Evolutionary conservation across 805 yeast genomes (phyloP).

Genomic region (Hermanozyma aechmeae): DNA sequence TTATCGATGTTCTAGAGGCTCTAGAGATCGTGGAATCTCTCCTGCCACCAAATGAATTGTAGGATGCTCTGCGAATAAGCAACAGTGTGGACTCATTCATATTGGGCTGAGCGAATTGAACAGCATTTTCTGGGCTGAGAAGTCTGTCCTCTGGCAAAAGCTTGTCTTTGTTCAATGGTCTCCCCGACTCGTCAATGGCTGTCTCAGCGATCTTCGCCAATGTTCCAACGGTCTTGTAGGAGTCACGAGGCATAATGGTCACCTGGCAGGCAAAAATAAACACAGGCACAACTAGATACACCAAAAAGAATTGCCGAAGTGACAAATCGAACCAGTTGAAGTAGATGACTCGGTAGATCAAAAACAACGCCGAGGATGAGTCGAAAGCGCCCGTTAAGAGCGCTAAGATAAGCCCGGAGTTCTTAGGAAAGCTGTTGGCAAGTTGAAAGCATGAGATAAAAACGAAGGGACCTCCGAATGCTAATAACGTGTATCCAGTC

Average conservation of each 20-base stretch:
- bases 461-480: slow-evolving; percentile 90
- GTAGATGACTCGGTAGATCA: slow-evolving; percentile 61
- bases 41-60: slow-evolving; percentile 5
- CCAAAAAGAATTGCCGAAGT: slow-evolving; percentile 51
- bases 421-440: slow-evolving; percentile 77
- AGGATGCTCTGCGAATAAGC: slow-evolving; percentile 25
- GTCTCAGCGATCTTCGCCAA: slow-evolving; percentile 63
- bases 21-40: slow-evolving; percentile 29
- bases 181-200: slow-evolving; percentile 65
- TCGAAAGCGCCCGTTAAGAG: slow-evolving; percentile 90
- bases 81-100: slow-evolving; percentile 33
- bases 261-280: slow-evolving; percentile 70
- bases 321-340: slow-evolving; percentile 32
- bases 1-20: slow-evolving; percentile 29
- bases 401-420: slow-evolving; percentile 75
- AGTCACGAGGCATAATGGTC: slow-evolving; percentile 68
- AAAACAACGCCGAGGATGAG: slow-evolving; percentile 81
- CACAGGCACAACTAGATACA: slow-evolving; percentile 65
- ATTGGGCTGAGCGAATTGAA: slow-evolving; percentile 24
- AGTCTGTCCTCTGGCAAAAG: slow-evolving; percentile 27
- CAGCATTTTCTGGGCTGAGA: slow-evolving; percentile 10
- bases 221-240: slow-evolving; percentile 64
- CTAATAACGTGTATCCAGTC: slow-evolving; percentile 64
- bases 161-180: slow-evolving; percentile 40
- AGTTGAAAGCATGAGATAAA: slow-evolving; percentile 86